These are phyloP conservation scores for Cryptosporidium sp. DNA, from an alignment of 169 alveolate genomes.

Conservation along the genomic window DNA sequence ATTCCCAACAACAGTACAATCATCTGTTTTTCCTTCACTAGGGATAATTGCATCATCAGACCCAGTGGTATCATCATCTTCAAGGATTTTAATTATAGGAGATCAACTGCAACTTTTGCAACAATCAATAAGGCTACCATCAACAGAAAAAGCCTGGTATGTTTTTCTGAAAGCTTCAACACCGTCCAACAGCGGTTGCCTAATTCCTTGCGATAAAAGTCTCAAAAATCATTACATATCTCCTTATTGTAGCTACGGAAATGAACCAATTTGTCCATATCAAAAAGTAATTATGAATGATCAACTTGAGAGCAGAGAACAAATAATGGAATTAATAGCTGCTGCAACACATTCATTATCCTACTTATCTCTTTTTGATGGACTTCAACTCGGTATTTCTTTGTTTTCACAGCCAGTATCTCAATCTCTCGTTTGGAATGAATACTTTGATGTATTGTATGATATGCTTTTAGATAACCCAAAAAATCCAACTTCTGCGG, in stretches of 20 bases:
- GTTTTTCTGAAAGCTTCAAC: conserved; percentile 54
- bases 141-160: conserved; percentile 51
- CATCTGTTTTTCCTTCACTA: conserved; percentile 43
- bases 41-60: conserved; percentile 68
- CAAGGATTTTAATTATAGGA: conserved; percentile 58
- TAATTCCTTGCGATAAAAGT: conserved; percentile 56
- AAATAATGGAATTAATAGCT: conserved; percentile 53
- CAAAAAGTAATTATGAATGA: conserved; percentile 21
- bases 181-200: conserved; percentile 75
- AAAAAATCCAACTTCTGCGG: conserved; percentile 50
- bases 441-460: conserved; percentile 42
- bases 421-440: conserved; percentile 43
- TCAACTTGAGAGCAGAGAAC: background rate
- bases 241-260: conserved; percentile 64
- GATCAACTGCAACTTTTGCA: conserved; percentile 63
- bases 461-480: conserved; percentile 58
- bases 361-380: conserved; percentile 42
- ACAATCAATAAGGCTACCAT: conserved; percentile 70
- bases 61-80: conserved; percentile 29
- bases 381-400: conserved; percentile 35
- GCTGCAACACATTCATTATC: conserved; percentile 62
- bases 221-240: conserved; percentile 46
- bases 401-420: conserved; percentile 62
- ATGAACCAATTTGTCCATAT: conserved; percentile 45
- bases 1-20: conserved; percentile 70